Evolutionary conservation across 2,329 filamentous ascomycete species (phyloP).

Genomic region (Gaeumannomyces sp.): DNA sequence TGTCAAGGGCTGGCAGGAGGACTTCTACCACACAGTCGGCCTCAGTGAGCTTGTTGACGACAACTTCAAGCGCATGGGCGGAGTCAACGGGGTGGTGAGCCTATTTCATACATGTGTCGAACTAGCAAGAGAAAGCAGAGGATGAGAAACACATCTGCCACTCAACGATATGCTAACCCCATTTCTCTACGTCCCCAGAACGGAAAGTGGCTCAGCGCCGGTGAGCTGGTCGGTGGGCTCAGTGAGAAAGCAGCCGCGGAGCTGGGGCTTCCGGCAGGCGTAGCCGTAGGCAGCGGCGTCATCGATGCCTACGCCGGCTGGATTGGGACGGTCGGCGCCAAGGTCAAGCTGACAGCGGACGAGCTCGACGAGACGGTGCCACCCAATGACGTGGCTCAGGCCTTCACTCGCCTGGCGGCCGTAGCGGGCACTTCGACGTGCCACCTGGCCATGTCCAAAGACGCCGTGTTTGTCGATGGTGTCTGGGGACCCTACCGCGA

Average conservation of each 20-base stretch:
- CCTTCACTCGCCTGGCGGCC: conserved; percentile 85
- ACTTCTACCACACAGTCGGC: conserved; percentile 83
- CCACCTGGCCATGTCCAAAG: conserved; percentile 89
- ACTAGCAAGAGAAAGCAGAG: neutral
- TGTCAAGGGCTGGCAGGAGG: conserved; percentile 96
- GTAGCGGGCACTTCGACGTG: conserved; percentile 97
- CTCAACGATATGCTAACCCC: neutral
- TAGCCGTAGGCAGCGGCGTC: conserved; percentile 90
- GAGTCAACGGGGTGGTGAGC: conserved; percentile 89
- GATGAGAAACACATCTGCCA: neutral
- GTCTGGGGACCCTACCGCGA: conserved; percentile 98
- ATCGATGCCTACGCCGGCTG: conserved; percentile 98
- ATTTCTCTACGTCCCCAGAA: conserved; percentile 55
- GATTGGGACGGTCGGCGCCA: conserved; percentile 98
- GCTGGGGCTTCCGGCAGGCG: conserved; percentile 77
- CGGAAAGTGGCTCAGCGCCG: conserved; percentile 83
- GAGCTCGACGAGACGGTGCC: conserved; percentile 61
- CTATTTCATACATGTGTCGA: conserved; percentile 29
- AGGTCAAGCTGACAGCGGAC: conserved; percentile 68
- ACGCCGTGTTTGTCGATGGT: conserved; percentile 88
- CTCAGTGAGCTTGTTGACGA: conserved; percentile 78
- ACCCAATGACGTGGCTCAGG: conserved; percentile 83
- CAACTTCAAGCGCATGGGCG: conserved; percentile 88
- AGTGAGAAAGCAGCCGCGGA: conserved; percentile 77
- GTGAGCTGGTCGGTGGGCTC: conserved; percentile 80